These are phyloP conservation scores for Silene uniflora DNA, from an alignment of 148 eudicot genomes.

Conservation along the genomic window DNA sequence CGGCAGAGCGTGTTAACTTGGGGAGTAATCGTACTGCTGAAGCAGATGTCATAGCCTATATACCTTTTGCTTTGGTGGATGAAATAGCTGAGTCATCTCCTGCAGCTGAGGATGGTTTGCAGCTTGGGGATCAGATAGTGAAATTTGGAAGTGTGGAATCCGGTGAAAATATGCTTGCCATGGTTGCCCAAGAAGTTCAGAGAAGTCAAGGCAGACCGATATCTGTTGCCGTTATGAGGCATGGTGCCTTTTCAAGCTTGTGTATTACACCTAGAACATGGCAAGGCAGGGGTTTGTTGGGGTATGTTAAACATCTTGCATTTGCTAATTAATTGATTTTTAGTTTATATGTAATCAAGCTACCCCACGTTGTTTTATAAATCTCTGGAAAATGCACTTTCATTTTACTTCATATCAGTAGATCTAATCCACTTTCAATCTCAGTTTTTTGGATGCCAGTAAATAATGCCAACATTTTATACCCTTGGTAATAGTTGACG, in stretches of 20 bases:
- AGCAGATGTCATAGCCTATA: constrained; percentile 26
- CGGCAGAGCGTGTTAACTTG: constrained; percentile 21
- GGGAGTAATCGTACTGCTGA: constrained; percentile 38
- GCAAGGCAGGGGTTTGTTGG: constrained; percentile 85
- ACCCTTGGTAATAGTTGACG: neutral
- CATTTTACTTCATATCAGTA: neutral
- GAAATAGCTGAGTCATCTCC: constrained; percentile 91
- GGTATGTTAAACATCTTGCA: constrained; percentile 50
- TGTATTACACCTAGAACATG: constrained; percentile 81
- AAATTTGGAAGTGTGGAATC: constrained; percentile 75
- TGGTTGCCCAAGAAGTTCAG: constrained; percentile 83
- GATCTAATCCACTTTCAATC: neutral
- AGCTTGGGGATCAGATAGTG: constrained; percentile 88
- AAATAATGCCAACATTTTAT: neutral
- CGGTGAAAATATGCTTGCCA: constrained; percentile 62
- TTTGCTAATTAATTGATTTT: no score
- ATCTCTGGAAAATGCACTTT: neutral
- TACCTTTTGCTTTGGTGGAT: constrained; percentile 88
- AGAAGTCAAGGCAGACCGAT: constrained; percentile 47
- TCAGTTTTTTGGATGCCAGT: neutral
- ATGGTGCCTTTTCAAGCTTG: constrained; percentile 53
- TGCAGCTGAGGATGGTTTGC: constrained; percentile 94
- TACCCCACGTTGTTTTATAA: neutral
- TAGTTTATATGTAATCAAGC: neutral
- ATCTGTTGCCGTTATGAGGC: constrained; percentile 63